phyloP scores from a whole-genome alignment of 257 asterid genomes.

The Salvia miltiorrhiza region DNA sequence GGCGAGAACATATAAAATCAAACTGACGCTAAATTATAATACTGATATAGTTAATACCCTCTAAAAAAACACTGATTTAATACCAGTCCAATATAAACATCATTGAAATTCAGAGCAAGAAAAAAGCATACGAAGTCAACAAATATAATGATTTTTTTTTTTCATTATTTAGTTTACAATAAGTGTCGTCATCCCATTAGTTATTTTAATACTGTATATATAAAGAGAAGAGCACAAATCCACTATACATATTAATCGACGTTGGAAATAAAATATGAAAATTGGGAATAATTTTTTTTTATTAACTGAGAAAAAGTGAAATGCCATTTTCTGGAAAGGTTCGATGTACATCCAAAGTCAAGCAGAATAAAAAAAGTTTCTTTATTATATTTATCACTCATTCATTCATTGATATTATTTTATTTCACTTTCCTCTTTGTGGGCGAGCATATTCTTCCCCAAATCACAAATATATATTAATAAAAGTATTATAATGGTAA shows the following conservation, averaged over 20 bases:
- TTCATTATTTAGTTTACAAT: background rate
- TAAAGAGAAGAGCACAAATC: background rate
- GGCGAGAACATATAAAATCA: too few relatives aligned
- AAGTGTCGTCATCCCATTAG: background rate
- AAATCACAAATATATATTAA: background rate
- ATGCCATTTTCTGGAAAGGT: slow-evolving; percentile 18
- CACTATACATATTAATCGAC: background rate
- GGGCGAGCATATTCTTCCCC: slow-evolving; percentile 7
- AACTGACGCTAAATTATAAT: too few relatives aligned
- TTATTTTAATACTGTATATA: background rate
- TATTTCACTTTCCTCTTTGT: background rate
- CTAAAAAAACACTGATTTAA: too few relatives aligned
- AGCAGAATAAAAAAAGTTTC: background rate
- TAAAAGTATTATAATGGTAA: background rate
- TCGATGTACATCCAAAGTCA: slow-evolving; percentile 18
- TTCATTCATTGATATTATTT: background rate
- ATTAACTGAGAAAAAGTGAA: background rate
- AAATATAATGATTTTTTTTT: background rate
- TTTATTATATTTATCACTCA: background rate
- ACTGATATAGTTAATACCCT: too few relatives aligned
- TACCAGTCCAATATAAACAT: too few relatives aligned
- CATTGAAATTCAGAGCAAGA: background rate
- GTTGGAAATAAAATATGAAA: slow-evolving; percentile 4
- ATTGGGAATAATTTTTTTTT: background rate
- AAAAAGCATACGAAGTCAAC: background rate